Conservation (phyloP, 2,329 filamentous ascomycete genomes). For the Talaromyces verruculosus region DNA sequence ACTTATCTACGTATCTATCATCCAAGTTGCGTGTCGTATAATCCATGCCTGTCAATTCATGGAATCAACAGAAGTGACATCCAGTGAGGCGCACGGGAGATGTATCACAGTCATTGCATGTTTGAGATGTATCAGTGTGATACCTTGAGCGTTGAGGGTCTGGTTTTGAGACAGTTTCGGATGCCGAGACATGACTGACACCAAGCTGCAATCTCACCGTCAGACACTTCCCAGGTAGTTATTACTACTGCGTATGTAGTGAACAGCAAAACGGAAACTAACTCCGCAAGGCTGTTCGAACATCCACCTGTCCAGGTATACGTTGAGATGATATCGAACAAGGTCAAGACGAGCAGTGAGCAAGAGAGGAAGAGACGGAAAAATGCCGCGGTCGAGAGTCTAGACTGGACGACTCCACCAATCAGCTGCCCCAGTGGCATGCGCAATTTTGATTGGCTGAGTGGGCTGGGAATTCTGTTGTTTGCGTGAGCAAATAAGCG, state of each 20-base stretch:
- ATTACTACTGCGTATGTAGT: neutral
- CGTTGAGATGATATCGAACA: neutral
- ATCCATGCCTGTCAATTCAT: neutral
- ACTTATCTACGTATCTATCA: neutral
- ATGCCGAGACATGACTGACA: neutral
- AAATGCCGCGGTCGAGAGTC: slow-evolving; percentile 11
- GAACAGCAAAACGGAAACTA: neutral
- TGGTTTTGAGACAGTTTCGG: neutral
- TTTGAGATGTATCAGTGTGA: slow-evolving; percentile 8
- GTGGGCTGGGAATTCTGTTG: neutral
- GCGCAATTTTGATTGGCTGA: neutral
- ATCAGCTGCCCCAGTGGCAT: neutral
- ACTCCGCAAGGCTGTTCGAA: neutral
- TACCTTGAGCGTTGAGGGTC: slow-evolving; percentile 7
- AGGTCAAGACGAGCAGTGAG: neutral
- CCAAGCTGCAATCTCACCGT: neutral
- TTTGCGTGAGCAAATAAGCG: slow-evolving; percentile 11
- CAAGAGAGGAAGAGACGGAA: neutral
- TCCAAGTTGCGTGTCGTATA: neutral
- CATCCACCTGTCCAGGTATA: neutral
- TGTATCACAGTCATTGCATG: slow-evolving; percentile 2
- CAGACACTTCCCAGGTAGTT: neutral
- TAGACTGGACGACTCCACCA: neutral
- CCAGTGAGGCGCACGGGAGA: neutral
- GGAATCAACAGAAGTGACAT: neutral